Percentiles rank a stretch among this genome's conserved stretches.
Evolutionary conservation across 306 rosid genomes (phyloP).

Genomic region (Mucuna pruriens): DNA sequence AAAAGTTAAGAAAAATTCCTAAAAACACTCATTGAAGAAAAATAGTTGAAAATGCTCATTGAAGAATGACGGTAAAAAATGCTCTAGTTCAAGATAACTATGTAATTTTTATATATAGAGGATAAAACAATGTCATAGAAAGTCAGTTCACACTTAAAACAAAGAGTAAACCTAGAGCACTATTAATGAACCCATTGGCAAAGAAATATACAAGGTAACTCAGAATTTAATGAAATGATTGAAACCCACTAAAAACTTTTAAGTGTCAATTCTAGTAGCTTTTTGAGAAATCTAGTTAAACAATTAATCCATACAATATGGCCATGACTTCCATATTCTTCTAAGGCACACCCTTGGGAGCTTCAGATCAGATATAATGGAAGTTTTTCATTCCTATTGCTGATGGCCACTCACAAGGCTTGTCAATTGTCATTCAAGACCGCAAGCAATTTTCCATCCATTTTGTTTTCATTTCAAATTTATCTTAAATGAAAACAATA

Average conservation of each 20-base stretch:
- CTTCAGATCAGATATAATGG: slow-evolving; percentile 12
- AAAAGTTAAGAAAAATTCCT: too few species aligned
- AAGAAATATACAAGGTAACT: slow-evolving; percentile 3
- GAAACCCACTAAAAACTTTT: slow-evolving; percentile 12
- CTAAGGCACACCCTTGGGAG: background rate
- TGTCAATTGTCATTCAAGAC: background rate
- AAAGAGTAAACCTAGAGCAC: too few species aligned
- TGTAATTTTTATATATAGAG: too few species aligned
- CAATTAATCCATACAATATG: background rate
- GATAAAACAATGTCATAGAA: too few species aligned
- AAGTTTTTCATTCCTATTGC: slow-evolving; percentile 19
- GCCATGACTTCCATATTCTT: slow-evolving; percentile 11
- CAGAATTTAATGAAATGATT: slow-evolving; percentile 6
- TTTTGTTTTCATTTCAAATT: slow-evolving; percentile 30
- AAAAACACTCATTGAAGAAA: too few species aligned
- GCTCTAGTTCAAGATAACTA: too few species aligned
- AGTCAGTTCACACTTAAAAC: too few species aligned
- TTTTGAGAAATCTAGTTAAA: slow-evolving; percentile 29
- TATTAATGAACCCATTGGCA: slow-evolving; percentile 16
- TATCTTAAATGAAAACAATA: slow-evolving; percentile 17
- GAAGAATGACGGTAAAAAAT: too few species aligned
- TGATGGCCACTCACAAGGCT: slow-evolving; percentile 21
- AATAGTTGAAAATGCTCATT: too few species aligned
- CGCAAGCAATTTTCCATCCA: background rate
- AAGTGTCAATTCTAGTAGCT: slow-evolving; percentile 2